A percentile compares a stretch with the other conserved stretches of the same genome.
These are phyloP conservation scores for Tuber calosporum DNA, from an alignment of 495 filamentous ascomycete genomes.

Conservation along the genomic window DNA sequence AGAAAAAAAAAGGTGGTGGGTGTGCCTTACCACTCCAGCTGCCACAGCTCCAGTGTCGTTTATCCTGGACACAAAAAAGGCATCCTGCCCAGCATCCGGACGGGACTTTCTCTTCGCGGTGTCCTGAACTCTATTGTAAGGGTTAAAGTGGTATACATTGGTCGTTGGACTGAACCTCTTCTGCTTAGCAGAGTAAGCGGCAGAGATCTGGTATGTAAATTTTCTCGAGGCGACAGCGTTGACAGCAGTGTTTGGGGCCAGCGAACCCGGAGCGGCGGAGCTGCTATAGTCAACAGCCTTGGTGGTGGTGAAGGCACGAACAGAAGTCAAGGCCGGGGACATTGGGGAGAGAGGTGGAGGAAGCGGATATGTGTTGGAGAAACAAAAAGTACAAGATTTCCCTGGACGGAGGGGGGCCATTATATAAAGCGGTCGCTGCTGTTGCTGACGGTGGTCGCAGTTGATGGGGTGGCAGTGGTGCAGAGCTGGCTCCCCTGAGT, in stretches of 20 bases:
- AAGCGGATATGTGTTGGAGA: constrained; percentile 19
- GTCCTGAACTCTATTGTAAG: constrained; percentile 52
- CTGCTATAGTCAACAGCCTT: constrained; percentile 16
- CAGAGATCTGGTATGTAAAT: constrained; percentile 60
- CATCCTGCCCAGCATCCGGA: constrained; percentile 84
- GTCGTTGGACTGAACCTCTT: constrained; percentile 60
- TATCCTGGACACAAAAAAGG: constrained; percentile 81
- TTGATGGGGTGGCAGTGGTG: constrained; percentile 10
- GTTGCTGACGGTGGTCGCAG: background rate
- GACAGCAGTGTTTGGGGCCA: constrained; percentile 9
- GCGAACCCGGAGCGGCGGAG: constrained; percentile 4
- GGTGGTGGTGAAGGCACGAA: constrained; percentile 28
- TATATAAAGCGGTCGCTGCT: constrained; percentile 27
- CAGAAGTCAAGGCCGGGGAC: constrained; percentile 30
- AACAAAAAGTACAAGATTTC: constrained; percentile 23
- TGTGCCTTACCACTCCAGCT: constrained; percentile 59
- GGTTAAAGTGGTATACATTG: constrained; percentile 71
- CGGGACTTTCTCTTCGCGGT: constrained; percentile 52
- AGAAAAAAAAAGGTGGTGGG: background rate
- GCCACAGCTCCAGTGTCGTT: constrained; percentile 56
- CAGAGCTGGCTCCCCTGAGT: constrained; percentile 29
- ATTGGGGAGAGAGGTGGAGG: constrained; percentile 7
- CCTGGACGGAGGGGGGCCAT: constrained; percentile 17
- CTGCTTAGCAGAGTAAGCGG: constrained; percentile 71
- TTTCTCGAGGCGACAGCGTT: constrained; percentile 29